Conservation (phyloP, 495 filamentous ascomycete genomes). For the Sphaerosporella brunnea region DNA sequence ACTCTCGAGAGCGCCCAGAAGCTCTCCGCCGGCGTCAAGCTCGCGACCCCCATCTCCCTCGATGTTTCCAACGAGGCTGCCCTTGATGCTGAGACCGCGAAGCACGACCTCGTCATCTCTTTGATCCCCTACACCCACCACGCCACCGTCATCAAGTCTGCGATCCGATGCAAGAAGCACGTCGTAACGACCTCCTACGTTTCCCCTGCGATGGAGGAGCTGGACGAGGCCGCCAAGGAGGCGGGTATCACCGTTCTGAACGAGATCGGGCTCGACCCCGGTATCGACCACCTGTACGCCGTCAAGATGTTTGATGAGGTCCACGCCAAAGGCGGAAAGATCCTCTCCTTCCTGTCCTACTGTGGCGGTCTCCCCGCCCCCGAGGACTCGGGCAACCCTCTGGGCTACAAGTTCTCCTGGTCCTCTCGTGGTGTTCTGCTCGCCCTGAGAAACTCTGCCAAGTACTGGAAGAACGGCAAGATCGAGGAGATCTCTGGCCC, state of each 20-base stretch:
- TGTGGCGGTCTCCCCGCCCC: slow-evolving; percentile 77
- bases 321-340: slow-evolving; percentile 70
- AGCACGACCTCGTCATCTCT: slow-evolving; percentile 59
- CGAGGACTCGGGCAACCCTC: slow-evolving; percentile 72
- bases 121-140: slow-evolving; percentile 93
- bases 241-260: slow-evolving; percentile 97
- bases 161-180: slow-evolving; percentile 81
- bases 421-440: slow-evolving; percentile 71
- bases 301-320: slow-evolving; percentile 76
- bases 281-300: slow-evolving; percentile 69
- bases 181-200: slow-evolving; percentile 95
- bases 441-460: slow-evolving; percentile 69
- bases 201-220: slow-evolving; percentile 77
- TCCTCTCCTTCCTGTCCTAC: slow-evolving; percentile 66
- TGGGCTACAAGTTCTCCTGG: slow-evolving; percentile 95
- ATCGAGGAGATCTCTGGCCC: slow-evolving; percentile 33
- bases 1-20: slow-evolving; percentile 59
- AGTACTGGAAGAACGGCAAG: slow-evolving; percentile 63
- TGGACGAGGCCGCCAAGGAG: slow-evolving; percentile 65
- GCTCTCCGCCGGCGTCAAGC: slow-evolving; percentile 51
- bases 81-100: slow-evolving; percentile 58
- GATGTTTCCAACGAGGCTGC: slow-evolving; percentile 59
- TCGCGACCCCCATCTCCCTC: slow-evolving; percentile 56
- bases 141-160: slow-evolving; percentile 77
- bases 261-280: slow-evolving; percentile 66